phyloP scores from a whole-genome alignment of 768 basidiomycete species.

The Termitomyces sp. region DNA sequence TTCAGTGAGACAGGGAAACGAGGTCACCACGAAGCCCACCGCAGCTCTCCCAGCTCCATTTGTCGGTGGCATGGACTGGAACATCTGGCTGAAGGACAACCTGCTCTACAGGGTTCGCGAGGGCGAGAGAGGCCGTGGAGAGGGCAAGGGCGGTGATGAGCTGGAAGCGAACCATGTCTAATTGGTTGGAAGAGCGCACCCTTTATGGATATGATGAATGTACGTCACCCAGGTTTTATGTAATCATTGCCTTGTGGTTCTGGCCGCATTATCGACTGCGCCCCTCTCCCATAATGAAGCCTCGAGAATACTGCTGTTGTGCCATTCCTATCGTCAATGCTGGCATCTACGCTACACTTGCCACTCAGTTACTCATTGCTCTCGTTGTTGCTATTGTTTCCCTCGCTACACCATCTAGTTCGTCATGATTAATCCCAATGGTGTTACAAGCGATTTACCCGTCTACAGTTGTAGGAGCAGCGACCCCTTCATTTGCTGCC shows the following conservation, averaged over 20 bases:
- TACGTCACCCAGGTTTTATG: slow-evolving; percentile 9
- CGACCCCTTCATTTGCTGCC: slow-evolving; percentile 72
- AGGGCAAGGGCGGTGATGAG: slow-evolving; percentile 19
- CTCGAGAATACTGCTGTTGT: slow-evolving; percentile 88
- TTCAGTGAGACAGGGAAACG: slow-evolving; percentile 5
- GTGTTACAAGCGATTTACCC: neutral
- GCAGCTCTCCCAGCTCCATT: slow-evolving; percentile 71
- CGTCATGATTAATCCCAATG: slow-evolving; percentile 22
- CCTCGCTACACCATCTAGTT: slow-evolving; percentile 76
- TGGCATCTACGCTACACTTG: slow-evolving; percentile 79
- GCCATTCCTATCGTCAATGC: slow-evolving; percentile 88
- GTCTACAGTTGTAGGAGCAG: slow-evolving; percentile 74
- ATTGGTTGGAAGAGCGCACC: slow-evolving; percentile 9
- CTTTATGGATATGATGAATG: slow-evolving; percentile 5
- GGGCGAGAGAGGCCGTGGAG: slow-evolving; percentile 16
- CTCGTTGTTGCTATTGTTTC: slow-evolving; percentile 68
- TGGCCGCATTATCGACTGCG: neutral
- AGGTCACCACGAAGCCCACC: slow-evolving; percentile 43
- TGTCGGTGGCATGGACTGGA: slow-evolving; percentile 29
- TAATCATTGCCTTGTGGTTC: slow-evolving; percentile 1
- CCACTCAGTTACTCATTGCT: slow-evolving; percentile 69
- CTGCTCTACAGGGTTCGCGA: slow-evolving; percentile 19
- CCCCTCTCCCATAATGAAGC: slow-evolving; percentile 45
- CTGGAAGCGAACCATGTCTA: slow-evolving; percentile 20
- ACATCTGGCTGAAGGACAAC: slow-evolving; percentile 20